phyloP scores from a whole-genome alignment of 192 early-diverging fungal genomes.

The Coemansia sp. region DNA sequence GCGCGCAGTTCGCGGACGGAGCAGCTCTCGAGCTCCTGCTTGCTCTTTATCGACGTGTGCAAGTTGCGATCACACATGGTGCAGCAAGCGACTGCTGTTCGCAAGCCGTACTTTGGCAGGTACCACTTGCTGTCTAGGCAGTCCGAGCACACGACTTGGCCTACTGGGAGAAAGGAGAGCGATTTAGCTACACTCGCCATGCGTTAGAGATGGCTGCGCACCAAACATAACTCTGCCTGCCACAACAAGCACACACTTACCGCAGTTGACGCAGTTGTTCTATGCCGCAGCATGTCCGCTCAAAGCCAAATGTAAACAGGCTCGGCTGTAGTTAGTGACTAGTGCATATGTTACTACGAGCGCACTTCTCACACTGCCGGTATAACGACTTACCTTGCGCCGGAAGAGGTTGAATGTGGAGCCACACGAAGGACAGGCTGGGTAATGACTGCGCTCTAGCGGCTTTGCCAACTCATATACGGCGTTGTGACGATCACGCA shows the following conservation, averaged over 20 bases:
- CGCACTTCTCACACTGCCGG: neutral
- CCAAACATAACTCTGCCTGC: neutral
- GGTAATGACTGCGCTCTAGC: conserved; percentile 32
- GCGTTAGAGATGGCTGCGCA: neutral
- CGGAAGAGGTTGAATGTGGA: conserved; percentile 46
- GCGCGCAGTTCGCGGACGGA: conserved; percentile 43
- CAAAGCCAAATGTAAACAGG: neutral
- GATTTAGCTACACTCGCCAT: neutral
- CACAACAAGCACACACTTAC: conserved; percentile 15
- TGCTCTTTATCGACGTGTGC: conserved; percentile 38
- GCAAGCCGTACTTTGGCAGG: conserved; percentile 55
- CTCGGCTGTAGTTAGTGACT: neutral
- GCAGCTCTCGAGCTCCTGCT: conserved; percentile 19
- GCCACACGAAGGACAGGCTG: conserved; percentile 51
- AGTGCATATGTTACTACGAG: neutral
- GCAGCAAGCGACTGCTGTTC: conserved; percentile 32
- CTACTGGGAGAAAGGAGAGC: conserved; percentile 1
- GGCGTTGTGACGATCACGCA: conserved; percentile 22
- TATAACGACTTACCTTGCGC: conserved; percentile 27
- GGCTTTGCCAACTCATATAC: conserved; percentile 33
- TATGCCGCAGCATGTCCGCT: conserved; percentile 1
- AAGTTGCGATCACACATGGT: conserved; percentile 46
- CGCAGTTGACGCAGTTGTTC: conserved; percentile 47
- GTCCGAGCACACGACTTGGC: conserved; percentile 51
- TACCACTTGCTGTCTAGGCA: conserved; percentile 47